These are phyloP conservation scores for Schizothecium vesticola DNA, from an alignment of 495 filamentous ascomycete species.

Conservation along the genomic window DNA sequence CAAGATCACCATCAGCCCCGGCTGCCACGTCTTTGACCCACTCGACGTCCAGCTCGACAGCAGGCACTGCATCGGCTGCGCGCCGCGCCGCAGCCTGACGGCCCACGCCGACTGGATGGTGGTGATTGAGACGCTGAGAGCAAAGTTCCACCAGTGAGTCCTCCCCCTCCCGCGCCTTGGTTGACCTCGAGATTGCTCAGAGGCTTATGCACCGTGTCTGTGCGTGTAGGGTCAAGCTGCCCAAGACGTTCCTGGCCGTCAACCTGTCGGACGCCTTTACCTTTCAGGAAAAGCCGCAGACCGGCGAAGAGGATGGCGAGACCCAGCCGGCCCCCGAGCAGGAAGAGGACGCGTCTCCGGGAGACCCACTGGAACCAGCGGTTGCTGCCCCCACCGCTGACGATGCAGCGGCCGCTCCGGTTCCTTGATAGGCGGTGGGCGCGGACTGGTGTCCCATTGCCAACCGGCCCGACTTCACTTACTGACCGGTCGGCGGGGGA, in stretches of 20 bases:
- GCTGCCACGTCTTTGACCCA: conserved; percentile 92
- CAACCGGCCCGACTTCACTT: neutral
- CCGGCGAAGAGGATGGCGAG: conserved; percentile 21
- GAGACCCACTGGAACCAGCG: conserved; percentile 6
- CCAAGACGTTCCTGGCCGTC: conserved; percentile 86
- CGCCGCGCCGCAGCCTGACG: conserved; percentile 80
- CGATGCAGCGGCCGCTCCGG: neutral
- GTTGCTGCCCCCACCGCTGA: neutral
- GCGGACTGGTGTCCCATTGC: neutral
- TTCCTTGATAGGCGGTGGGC: neutral
- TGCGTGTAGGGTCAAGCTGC: conserved; percentile 70
- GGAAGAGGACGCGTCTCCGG: neutral
- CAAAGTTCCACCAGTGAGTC: conserved; percentile 89
- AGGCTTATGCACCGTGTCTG: conserved; percentile 9
- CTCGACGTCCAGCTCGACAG: conserved; percentile 93
- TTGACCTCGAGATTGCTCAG: neutral
- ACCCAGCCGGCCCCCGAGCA: neutral
- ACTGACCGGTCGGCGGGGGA: neutral
- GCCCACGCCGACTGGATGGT: conserved; percentile 93
- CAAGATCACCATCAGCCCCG: conserved; percentile 89
- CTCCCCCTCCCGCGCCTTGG: neutral
- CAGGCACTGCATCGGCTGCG: conserved; percentile 89
- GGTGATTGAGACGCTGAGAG: conserved; percentile 87
- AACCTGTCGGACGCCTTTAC: conserved; percentile 72
- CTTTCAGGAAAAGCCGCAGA: conserved; percentile 47